Evolutionary conservation across 805 yeast species (phyloP), one percentile per base, ranked within the genome.

Genomic region (Saturnispora hagleri): DNA sequence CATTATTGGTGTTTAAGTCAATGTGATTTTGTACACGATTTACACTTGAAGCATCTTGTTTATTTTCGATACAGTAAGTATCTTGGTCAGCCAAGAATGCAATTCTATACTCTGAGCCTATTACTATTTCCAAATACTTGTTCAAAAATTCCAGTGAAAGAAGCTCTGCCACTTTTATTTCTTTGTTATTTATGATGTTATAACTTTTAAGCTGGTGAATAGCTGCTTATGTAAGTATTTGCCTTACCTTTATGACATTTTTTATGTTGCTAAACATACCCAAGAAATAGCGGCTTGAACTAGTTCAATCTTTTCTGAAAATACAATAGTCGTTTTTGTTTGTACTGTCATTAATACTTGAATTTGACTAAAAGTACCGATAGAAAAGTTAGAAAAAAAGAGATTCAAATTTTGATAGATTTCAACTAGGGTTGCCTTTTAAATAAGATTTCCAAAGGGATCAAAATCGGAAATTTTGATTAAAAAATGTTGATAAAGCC

Each of bases 251-350:
- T 38, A 18, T 10, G 42, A 22, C 24, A 38, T 10, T 12, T 10
- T 38, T 17, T 33, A 22, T 34, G 12, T 36, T 34, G 27, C 31
- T 15, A 17, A 34, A 18, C 49, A 43, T 50, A 53, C 55, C 53
- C 51, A 52, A 35, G 45, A 43, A 35, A 52, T 46, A 24, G 52
- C 43, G 9, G 55, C 48, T 8, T 48, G 51, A 15, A 52, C 38
- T n/a, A 51, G 17, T 18, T 34, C 43, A 26, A 51, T 27, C 18
- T 51, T 51, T n/a, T 33, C 24, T 27, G 43, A 43, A 10, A 47
- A 41, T 10, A 46, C 50, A 45, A 51, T 46, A 7, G 44, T 31
- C 3, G 44, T 24, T 41, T 24, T 41, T 17, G 44, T 24, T 41
- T 41, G 28, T 41, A 41, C 22, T 41, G 44, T 41, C 44, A 41